Evolutionary conservation across 192 early-diverging fungal genomes (phyloP).

Genomic region (Spizellomyces punctatus): DNA sequence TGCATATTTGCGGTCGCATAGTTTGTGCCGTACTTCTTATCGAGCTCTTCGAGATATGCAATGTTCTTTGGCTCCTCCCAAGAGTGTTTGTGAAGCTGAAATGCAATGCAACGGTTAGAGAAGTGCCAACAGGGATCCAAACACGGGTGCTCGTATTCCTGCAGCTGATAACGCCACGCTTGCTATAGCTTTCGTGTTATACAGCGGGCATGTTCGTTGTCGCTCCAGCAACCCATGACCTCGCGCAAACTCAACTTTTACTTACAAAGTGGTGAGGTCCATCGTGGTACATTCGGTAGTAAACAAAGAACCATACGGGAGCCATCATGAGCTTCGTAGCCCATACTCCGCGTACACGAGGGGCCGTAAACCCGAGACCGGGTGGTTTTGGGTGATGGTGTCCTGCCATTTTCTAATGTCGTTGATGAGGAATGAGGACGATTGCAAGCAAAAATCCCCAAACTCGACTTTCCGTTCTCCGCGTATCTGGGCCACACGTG

Average conservation of each 20-base stretch:
- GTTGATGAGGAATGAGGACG: too few species aligned
- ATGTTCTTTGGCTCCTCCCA: slow-evolving; percentile 57
- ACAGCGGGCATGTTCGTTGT: neutral
- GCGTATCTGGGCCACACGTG: too few species aligned
- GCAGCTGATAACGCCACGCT: too few species aligned
- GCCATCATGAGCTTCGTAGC: slow-evolving; percentile 41
- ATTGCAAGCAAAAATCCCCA: too few species aligned
- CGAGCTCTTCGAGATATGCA: slow-evolving; percentile 56
- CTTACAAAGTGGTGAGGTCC: slow-evolving; percentile 57
- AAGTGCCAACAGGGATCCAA: too few species aligned
- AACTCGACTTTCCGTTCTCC: too few species aligned
- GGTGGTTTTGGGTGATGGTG: slow-evolving; percentile 7
- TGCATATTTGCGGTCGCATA: slow-evolving; percentile 56
- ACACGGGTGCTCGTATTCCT: too few species aligned
- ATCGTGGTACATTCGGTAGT: slow-evolving; percentile 55
- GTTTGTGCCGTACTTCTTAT: slow-evolving; percentile 60
- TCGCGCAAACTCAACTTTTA: neutral
- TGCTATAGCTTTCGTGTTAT: too few species aligned
- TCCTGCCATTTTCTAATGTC: neutral
- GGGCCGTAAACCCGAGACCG: slow-evolving; percentile 31
- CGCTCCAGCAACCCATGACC: neutral
- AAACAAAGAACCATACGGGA: slow-evolving; percentile 50
- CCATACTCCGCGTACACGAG: slow-evolving; percentile 40
- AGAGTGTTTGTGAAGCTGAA: slow-evolving; percentile 51
- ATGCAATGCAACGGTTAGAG: slow-evolving; percentile 18